A percentile compares a stretch with the other conserved stretches of the same genome.
These are phyloP conservation scores for Teunomyces cretensis DNA, from an alignment of 805 yeast species.

Conservation along the genomic window DNA sequence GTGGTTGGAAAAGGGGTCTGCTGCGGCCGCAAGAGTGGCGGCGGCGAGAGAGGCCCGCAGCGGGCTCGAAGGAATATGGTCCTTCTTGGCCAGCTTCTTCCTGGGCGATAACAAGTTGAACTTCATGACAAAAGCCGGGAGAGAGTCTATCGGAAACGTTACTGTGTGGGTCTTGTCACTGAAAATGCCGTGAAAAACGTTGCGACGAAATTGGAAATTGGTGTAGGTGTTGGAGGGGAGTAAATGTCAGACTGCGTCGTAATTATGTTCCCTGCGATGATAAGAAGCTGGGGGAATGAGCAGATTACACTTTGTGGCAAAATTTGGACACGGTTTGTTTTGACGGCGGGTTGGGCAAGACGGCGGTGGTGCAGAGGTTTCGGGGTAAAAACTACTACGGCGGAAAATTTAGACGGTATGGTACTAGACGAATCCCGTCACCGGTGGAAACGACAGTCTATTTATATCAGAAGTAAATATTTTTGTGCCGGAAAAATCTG, in stretches of 20 bases:
- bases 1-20: neutral
- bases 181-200: neutral
- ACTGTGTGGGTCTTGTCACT: neutral
- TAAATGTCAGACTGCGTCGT: neutral
- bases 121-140: neutral
- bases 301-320: too few species aligned
- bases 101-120: neutral
- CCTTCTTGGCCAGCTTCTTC: neutral
- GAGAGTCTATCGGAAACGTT: neutral
- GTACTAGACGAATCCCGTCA: neutral
- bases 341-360: neutral
- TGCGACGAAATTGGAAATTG: neutral
- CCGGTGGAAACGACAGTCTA: neutral
- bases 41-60: neutral
- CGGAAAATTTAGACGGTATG: neutral
- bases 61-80: neutral
- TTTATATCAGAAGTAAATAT: neutral
- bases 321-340: too few species aligned
- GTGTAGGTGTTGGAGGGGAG: neutral
- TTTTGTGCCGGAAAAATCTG: neutral
- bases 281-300: neutral
- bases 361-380: neutral
- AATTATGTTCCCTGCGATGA: neutral
- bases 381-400: too few species aligned
- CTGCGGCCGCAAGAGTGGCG: neutral